phyloP scores from a whole-genome alignment of 306 rosid species.

The Hippophae tibetana region DNA sequence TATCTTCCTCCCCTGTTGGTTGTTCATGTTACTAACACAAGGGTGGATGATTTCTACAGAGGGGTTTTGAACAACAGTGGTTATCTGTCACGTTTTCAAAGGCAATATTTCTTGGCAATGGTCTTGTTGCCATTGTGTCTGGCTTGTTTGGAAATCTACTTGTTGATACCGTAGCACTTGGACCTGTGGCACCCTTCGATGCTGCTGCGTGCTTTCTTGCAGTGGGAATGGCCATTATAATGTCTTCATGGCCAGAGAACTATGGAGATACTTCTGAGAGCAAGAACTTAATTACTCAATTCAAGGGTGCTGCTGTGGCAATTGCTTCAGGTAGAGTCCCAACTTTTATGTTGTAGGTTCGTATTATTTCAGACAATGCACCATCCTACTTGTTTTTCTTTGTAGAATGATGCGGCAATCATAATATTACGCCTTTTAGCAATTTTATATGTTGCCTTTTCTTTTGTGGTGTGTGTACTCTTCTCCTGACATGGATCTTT shows the following conservation, averaged over 20 bases:
- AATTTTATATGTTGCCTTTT: too few species aligned
- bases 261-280: slow-evolving; percentile 86
- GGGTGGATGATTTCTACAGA: slow-evolving; percentile 37
- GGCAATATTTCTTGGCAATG: slow-evolving; percentile 98
- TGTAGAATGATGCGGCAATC: background rate
- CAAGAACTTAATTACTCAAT: slow-evolving; percentile 87
- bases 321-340: slow-evolving; percentile 79
- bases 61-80: slow-evolving; percentile 97
- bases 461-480: too few species aligned
- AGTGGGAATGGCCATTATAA: slow-evolving; percentile 79
- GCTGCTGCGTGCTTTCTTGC: slow-evolving; percentile 98
- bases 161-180: slow-evolving; percentile 76
- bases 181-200: slow-evolving; percentile 98
- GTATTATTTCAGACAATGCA: background rate
- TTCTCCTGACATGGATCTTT: too few species aligned
- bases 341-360: background rate
- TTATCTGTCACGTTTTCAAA: slow-evolving; percentile 84
- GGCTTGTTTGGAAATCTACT: slow-evolving; percentile 93
- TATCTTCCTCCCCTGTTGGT: background rate
- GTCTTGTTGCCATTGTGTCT: slow-evolving; percentile 85
- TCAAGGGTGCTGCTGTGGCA: slow-evolving; percentile 94
- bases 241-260: slow-evolving; percentile 87
- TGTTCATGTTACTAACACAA: background rate
- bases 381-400: background rate
- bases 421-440: too few species aligned